Base-by-base conservation (phyloP, 2,329 filamentous ascomycete genomes). In the Leptographium lundbergii region DNA sequence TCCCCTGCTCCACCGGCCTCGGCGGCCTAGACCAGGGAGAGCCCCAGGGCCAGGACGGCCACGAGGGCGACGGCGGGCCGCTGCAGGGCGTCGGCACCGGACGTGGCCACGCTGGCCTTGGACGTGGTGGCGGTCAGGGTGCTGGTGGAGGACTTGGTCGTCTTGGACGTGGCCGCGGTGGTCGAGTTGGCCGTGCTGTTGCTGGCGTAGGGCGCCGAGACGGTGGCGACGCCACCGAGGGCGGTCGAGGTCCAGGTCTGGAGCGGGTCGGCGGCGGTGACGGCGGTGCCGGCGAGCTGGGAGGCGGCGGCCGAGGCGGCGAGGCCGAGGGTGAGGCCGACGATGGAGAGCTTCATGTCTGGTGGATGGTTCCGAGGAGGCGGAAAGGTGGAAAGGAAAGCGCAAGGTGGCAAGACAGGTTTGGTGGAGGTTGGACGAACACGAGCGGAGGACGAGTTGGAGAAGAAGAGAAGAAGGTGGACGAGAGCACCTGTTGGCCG, bases 51-150 rank as follows among this genome's bases (percentile, higher is more conserved):
- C 17, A 59, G 59, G 58, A 63, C 59, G 24, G 61, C 34, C 11
- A 63, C 58, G 45, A 66, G 48, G 1, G 64, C 66, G 24, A 60
- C 53, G 11, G 62, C 57, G 29, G 62, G 51, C 5, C 50, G 63
- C 54, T 67, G 63, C 32, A 64, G 57, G 29, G 54, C 24, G 19
- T 57, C 61, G 7, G 61, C 66, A 0, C 55, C 64, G 2, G 63
- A 63, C 19, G 67, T 62, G 2, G 64, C 60, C 47, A 67, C 64
- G 1, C 61, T 61, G 0, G 58, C 52, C 0, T 61, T 59, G 45
- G 60, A 27, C 9, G 60, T 58, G 10, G 59, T 36, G n/a, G 60
- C 56, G 1, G 58, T 53, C 6, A 52, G 22, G 14, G 34, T 34
- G 19, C 57, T 48, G 19, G 57, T 17, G 4, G 55, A 19, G 4